phyloP scores from a whole-genome alignment of 2,329 filamentous ascomycete species.

The Talaromyces funiculosus region DNA sequence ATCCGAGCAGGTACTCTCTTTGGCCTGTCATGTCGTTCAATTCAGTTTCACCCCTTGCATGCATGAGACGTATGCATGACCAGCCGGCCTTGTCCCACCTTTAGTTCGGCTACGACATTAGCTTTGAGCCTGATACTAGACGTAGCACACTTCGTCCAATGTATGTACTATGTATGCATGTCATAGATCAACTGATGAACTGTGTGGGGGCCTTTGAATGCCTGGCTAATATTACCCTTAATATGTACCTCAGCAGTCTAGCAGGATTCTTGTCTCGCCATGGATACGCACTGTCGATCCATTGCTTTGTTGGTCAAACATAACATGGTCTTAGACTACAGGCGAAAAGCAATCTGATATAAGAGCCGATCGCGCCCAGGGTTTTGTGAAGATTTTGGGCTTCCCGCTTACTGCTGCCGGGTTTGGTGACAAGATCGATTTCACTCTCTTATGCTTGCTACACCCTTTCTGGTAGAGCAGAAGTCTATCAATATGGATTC shows the following conservation, averaged over 20 bases:
- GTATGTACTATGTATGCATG: neutral
- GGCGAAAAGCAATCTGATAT: neutral
- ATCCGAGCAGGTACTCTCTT: neutral
- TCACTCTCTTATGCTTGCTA: neutral
- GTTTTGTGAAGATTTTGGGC: too few relatives aligned
- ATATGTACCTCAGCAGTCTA: neutral
- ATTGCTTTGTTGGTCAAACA: conserved; percentile 1
- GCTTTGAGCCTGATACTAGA: neutral
- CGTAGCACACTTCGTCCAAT: neutral
- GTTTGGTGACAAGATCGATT: neutral
- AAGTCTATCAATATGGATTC: conserved; percentile 6
- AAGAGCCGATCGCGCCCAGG: neutral
- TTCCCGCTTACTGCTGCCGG: neutral
- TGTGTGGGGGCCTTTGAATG: neutral
- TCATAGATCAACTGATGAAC: neutral
- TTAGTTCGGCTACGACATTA: neutral
- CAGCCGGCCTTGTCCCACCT: conserved; percentile 5
- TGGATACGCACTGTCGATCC: neutral
- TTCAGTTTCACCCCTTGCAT: conserved; percentile 6
- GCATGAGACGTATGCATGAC: neutral
- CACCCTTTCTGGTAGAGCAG: neutral
- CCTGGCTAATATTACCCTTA: neutral
- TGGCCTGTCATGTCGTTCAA: conserved; percentile 2
- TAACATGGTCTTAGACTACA: neutral
- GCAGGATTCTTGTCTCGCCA: conserved; percentile 1